phyloP scores from a whole-genome alignment of 2,329 filamentous ascomycete genomes.

The Sarocladiaceae sp. region DNA sequence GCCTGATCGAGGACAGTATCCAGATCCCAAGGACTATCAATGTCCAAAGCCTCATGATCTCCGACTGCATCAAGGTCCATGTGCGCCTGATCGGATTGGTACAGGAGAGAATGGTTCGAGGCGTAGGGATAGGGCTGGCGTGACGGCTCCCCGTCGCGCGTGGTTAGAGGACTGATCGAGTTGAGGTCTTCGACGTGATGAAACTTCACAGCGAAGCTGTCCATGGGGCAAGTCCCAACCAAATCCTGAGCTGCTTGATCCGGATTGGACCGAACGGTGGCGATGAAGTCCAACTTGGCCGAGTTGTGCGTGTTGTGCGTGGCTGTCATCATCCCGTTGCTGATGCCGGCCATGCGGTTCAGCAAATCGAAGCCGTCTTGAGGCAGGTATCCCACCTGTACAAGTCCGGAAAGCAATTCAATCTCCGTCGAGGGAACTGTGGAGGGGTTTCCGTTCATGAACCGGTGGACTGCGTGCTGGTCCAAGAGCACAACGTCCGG shows the following conservation, averaged over 20 bases:
- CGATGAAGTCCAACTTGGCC: conserved; percentile 17
- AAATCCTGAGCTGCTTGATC: conserved; percentile 17
- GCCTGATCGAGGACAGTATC: conserved; percentile 14
- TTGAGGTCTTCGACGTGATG: conserved; percentile 14
- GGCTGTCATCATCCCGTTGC: conserved; percentile 21
- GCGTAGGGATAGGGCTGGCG: conserved; percentile 13
- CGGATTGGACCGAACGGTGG: conserved; percentile 14
- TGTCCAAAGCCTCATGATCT: conserved; percentile 17
- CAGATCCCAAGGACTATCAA: conserved; percentile 18
- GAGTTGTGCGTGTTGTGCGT: conserved; percentile 7
- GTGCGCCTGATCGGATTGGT: conserved; percentile 7
- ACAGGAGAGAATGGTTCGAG: conserved; percentile 9
- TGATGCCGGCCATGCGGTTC: conserved; percentile 16
- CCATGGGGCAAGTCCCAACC: conserved; percentile 12
- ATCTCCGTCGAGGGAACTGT: conserved; percentile 21
- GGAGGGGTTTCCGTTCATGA: background rate
- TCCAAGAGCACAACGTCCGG: conserved; percentile 15
- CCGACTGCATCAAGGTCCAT: conserved; percentile 14
- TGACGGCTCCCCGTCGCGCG: conserved; percentile 10
- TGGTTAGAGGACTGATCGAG: conserved; percentile 13
- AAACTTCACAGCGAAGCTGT: conserved; percentile 11
- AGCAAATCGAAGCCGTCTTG: conserved; percentile 17
- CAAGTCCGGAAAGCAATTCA: conserved; percentile 19
- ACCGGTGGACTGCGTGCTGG: background rate
- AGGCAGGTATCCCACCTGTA: conserved; percentile 20